Evolutionary conservation across 371 early-diverging fungal species (phyloP).

Genomic region (Batkoa obscura): DNA sequence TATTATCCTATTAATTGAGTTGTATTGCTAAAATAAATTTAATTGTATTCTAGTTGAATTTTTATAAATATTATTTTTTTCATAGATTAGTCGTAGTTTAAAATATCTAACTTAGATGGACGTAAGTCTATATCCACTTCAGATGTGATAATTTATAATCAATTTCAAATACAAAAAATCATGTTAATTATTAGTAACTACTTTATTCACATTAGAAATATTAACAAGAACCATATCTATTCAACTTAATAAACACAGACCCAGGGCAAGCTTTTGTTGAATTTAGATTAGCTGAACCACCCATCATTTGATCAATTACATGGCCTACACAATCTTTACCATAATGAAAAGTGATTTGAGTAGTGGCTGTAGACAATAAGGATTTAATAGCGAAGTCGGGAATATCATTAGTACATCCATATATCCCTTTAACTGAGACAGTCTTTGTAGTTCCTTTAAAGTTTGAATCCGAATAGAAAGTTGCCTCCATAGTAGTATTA

Average conservation of each 20-base stretch:
- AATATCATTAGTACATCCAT: background rate
- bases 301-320: background rate
- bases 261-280: background rate
- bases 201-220: background rate
- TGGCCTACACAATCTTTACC: conserved; percentile 2
- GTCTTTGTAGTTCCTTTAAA: background rate
- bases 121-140: too few species aligned
- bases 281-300: background rate
- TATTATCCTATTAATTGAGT: too few species aligned
- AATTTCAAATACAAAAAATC: too few species aligned
- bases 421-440: background rate
- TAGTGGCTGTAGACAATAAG: background rate
- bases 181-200: too few species aligned
- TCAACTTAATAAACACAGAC: background rate
- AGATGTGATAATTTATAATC: too few species aligned
- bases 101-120: too few species aligned
- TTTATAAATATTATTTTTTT: too few species aligned
- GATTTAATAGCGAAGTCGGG: background rate
- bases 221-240: conserved; percentile 3
- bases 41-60: too few species aligned
- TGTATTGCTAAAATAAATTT: too few species aligned
- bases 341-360: background rate
- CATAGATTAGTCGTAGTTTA: too few species aligned
- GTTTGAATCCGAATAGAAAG: background rate
- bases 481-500: background rate